These are phyloP conservation scores for Phaeosphaeriaceae sp. DNA, from an alignment of 2,329 filamentous ascomycete species.

Conservation along the genomic window DNA sequence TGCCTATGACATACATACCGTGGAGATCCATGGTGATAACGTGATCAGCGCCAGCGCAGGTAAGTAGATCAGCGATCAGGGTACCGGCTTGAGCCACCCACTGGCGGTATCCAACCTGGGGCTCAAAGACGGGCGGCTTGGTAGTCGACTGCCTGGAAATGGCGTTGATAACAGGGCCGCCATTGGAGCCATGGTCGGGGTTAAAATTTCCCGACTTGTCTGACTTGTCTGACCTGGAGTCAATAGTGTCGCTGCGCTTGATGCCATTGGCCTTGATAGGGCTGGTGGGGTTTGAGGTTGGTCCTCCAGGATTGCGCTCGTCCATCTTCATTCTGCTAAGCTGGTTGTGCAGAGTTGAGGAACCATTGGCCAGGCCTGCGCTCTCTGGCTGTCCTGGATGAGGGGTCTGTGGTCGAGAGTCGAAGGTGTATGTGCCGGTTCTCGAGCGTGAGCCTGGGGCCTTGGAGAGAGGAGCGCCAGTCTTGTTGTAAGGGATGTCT, in stretches of 20 bases:
- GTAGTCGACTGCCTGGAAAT: slow-evolving; percentile 41
- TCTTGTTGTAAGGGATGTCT: slow-evolving; percentile 96
- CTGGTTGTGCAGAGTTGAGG: slow-evolving; percentile 73
- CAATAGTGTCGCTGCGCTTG: slow-evolving; percentile 42
- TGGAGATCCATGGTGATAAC: slow-evolving; percentile 94
- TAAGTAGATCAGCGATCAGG: slow-evolving; percentile 90
- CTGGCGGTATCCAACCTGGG: slow-evolving; percentile 93
- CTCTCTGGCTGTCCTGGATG: slow-evolving; percentile 73
- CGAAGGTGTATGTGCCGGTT: slow-evolving; percentile 76
- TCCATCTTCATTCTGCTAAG: slow-evolving; percentile 71
- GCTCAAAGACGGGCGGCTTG: slow-evolving; percentile 68
- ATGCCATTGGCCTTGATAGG: slow-evolving; percentile 34
- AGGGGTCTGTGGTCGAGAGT: slow-evolving; percentile 88
- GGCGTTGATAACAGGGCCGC: slow-evolving; percentile 23
- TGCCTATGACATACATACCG: slow-evolving; percentile 13
- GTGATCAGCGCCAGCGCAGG: slow-evolving; percentile 94
- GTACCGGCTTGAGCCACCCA: slow-evolving; percentile 99
- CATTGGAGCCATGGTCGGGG: slow-evolving; percentile 35
- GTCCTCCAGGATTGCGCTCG: slow-evolving; percentile 55
- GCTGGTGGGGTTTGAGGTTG: slow-evolving; percentile 30
- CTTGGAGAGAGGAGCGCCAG: slow-evolving; percentile 84
- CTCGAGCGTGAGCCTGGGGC: slow-evolving; percentile 51
- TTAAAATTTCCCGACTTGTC: slow-evolving; percentile 28
- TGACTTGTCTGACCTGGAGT: slow-evolving; percentile 41
- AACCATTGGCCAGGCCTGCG: slow-evolving; percentile 68